Evolutionary conservation across 768 basidiomycete genomes (phyloP), one percentile per base, ranked within the genome.

Genomic region (Hydnum rufescens): DNA sequence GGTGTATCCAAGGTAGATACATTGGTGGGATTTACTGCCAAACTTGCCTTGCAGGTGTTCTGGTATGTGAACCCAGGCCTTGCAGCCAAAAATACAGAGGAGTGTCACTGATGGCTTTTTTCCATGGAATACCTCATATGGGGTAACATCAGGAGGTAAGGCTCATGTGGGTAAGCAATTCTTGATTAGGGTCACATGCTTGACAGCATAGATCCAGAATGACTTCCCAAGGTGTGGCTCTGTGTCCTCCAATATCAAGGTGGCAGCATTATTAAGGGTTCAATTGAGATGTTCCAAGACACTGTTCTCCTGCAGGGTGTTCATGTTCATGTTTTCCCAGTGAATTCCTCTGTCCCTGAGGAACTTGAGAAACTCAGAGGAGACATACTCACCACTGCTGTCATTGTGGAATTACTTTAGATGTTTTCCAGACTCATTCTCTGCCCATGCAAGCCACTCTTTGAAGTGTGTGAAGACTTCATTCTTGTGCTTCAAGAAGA

Each of bases 1-100:
- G 1, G 60, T 57, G 51, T 70, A 71, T 1, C 70, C 66, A 50
- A 70, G 61, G 32, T 69, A 66, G 1, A 66, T 52, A 51, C 70
- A 70, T 58, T 68, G 64, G 29, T 56, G 31, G 29, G 58, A 55
- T 44, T 63, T 58, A 2, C 56, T 31, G 18, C 53, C 47, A 34
- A 54, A 46, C 28, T 26, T 32, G 2, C 19, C 22, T 6, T 57
- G 43, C 39, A 42, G 55, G 48, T 70, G 62, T 52, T 64, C 65
- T 51, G 62, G 64, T 4, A 68, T 58, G 51, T 61, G 63, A 28
- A 67, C 68, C 60, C 68, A 70, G 16, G 66, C 66, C 39, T 56
- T 57, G 49, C 67, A 70, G 2, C 70, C 67, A 48, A 62, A 71
- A 19, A 66, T 62, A 4, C 64, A 57, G 23, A 71, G 60, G 56